phyloP scores from a whole-genome alignment of 345 rosid genomes.

The Eucalyptus pauciflora region DNA sequence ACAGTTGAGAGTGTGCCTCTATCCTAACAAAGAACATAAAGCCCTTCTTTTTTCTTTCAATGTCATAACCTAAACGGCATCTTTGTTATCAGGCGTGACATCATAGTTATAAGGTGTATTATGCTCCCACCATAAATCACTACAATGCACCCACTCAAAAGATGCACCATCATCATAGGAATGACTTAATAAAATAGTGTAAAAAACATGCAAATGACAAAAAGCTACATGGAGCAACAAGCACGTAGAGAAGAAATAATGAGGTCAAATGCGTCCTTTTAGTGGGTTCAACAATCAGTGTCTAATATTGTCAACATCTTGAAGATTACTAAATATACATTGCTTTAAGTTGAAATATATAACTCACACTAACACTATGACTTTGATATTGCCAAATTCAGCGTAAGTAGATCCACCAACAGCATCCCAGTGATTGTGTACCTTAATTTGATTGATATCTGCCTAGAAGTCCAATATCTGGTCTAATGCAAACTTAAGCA shows the following conservation, averaged over 20 bases:
- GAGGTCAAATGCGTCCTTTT: not conserved
- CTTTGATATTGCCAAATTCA: slow-evolving; percentile 88
- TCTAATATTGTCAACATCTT: not conserved
- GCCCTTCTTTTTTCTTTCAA: not conserved
- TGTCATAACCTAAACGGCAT: not conserved
- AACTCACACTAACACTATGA: slow-evolving; percentile 93
- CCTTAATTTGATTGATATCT: no score
- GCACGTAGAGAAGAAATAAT: not conserved
- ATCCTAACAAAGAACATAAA: not conserved
- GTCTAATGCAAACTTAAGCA: no score
- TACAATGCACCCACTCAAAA: not conserved
- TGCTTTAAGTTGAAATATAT: not conserved
- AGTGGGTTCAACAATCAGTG: not conserved
- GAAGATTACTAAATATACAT: not conserved
- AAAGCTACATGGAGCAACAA: not conserved
- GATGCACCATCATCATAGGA: not conserved
- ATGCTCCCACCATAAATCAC: not conserved
- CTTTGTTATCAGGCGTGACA: not conserved
- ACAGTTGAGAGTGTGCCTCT: not conserved
- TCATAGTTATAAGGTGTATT: not conserved
- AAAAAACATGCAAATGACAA: not conserved
- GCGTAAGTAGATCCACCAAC: slow-evolving; percentile 93
- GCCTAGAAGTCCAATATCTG: no score
- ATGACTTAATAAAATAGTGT: not conserved
- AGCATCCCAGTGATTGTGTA: not conserved